A percentile compares a stretch with the other conserved stretches of the same genome.
These are phyloP conservation scores for Dioszegia aurantiaca DNA, from an alignment of 768 basidiomycete species.

Conservation along the genomic window DNA sequence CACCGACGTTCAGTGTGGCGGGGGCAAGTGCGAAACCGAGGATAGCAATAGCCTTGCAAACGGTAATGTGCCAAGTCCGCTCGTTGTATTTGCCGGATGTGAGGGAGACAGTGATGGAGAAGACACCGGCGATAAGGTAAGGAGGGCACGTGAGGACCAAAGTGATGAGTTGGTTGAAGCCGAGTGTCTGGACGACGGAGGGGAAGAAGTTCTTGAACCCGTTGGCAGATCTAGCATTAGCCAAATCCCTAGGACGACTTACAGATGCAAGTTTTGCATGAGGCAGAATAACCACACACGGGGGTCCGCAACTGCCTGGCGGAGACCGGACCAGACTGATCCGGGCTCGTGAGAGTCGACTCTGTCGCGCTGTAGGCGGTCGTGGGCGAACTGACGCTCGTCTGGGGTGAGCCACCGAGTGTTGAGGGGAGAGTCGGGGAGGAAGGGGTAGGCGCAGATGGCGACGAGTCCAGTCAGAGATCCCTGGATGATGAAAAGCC, in stretches of 20 bases:
- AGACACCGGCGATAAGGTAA: slow-evolving; percentile 21
- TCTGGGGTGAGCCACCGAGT: slow-evolving; percentile 29
- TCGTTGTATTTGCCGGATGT: slow-evolving; percentile 31
- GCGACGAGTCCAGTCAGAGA: slow-evolving; percentile 19
- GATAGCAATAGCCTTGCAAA: slow-evolving; percentile 22
- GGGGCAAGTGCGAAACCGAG: slow-evolving; percentile 26
- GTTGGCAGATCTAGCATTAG: slow-evolving; percentile 11
- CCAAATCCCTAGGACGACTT: neutral
- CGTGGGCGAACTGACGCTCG: slow-evolving; percentile 20
- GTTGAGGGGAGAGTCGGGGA: slow-evolving; percentile 28
- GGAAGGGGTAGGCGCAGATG: slow-evolving; percentile 20
- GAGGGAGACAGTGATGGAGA: slow-evolving; percentile 17
- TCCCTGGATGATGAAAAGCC: slow-evolving; percentile 47
- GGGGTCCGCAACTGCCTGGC: slow-evolving; percentile 22
- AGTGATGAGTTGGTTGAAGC: slow-evolving; percentile 21
- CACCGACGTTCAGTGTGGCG: slow-evolving; percentile 22
- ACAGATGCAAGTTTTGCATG: slow-evolving; percentile 19
- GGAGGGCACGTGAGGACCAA: slow-evolving; percentile 32
- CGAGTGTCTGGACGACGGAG: slow-evolving; percentile 26
- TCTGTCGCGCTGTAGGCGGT: slow-evolving; percentile 16
- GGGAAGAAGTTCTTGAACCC: slow-evolving; percentile 39
- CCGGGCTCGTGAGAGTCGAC: slow-evolving; percentile 12
- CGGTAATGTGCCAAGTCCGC: slow-evolving; percentile 33
- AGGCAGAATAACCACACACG: slow-evolving; percentile 25
- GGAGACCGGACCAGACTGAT: slow-evolving; percentile 16